Conservation (phyloP, 108 stramenopile species). For the Chaetoceros muelleri region DNA sequence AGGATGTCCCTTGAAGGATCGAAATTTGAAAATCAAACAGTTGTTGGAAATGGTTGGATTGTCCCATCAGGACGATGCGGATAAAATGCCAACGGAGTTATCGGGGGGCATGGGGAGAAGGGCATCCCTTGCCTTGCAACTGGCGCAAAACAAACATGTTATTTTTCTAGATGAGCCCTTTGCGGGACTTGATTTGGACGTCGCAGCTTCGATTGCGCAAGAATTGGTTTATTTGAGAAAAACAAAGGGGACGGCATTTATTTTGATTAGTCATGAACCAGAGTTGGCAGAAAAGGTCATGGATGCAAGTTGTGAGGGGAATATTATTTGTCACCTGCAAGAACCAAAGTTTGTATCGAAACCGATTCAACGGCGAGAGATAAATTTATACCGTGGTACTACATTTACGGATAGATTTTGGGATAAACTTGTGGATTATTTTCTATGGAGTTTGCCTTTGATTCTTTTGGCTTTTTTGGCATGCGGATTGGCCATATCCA, state of each 20-base stretch:
- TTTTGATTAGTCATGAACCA: conserved; percentile 72
- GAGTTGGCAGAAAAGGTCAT: conserved; percentile 54
- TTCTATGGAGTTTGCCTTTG: conserved; percentile 51
- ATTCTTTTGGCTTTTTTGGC: conserved; percentile 63
- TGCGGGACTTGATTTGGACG: conserved; percentile 50
- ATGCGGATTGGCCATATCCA: conserved; percentile 68
- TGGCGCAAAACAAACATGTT: conserved; percentile 70
- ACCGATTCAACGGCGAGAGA: not conserved
- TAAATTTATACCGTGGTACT: conserved; percentile 15
- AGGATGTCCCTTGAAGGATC: not conserved
- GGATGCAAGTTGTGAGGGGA: conserved; percentile 19
- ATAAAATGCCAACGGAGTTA: conserved; percentile 49
- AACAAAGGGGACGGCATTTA: conserved; percentile 37
- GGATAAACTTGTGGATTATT: conserved; percentile 52
- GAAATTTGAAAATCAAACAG: conserved; percentile 31
- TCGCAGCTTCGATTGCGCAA: conserved; percentile 51
- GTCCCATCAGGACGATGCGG: conserved; percentile 52
- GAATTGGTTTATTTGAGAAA: conserved; percentile 48
- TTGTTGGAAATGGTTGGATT: conserved; percentile 62
- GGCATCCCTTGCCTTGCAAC: conserved; percentile 63
- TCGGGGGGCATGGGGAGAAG: conserved; percentile 80
- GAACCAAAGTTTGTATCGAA: not conserved
- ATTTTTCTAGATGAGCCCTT: conserved; percentile 79
- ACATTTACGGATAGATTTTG: conserved; percentile 41
- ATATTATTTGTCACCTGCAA: conserved; percentile 7